A percentile compares a stretch with the other conserved stretches of the same genome.
Conservation (phyloP, 495 filamentous ascomycete genomes). For the Cercophora scortea region DNA sequence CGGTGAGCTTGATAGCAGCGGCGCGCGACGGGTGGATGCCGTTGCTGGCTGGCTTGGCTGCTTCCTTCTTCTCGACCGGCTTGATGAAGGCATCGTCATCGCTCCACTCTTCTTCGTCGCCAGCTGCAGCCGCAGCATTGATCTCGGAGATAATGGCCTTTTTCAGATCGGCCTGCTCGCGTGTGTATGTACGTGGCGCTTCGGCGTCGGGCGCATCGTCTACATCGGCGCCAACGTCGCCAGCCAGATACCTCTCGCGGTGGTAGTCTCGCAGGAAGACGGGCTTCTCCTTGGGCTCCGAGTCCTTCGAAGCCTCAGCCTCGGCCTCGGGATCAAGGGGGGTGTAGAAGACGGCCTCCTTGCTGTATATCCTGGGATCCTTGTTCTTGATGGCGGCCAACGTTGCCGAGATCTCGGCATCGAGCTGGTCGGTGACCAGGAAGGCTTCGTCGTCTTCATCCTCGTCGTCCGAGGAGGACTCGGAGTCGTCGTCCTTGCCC, state of each 20-base stretch:
- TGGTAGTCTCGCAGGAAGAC: constrained; percentile 89
- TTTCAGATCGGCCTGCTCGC: constrained; percentile 82
- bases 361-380: constrained; percentile 85
- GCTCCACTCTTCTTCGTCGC: constrained; percentile 49
- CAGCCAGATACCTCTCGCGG: constrained; percentile 68
- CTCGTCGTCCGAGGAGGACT: constrained; percentile 56
- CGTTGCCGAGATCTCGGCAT: constrained; percentile 78
- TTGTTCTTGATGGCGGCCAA: constrained; percentile 79
- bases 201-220: constrained; percentile 31
- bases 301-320: constrained; percentile 41
- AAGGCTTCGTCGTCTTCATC: constrained; percentile 86
- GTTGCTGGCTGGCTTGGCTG: constrained; percentile 15
- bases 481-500: constrained; percentile 42
- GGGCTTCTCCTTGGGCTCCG: constrained; percentile 51
- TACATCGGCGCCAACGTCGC: constrained; percentile 46
- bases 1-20: constrained; percentile 39
- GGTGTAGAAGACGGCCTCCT: constrained; percentile 65
- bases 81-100: constrained; percentile 67
- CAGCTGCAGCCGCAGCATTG: constrained; percentile 49
- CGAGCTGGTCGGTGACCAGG: constrained; percentile 70
- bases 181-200: constrained; percentile 61
- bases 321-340: constrained; percentile 48
- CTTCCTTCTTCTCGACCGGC: constrained; percentile 42
- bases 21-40: constrained; percentile 40
- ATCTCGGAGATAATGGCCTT: constrained; percentile 68